A percentile compares a stretch with the other conserved stretches of the same genome.
Evolutionary conservation across 306 rosid species (phyloP).

Genomic region (Lupinus albus): DNA sequence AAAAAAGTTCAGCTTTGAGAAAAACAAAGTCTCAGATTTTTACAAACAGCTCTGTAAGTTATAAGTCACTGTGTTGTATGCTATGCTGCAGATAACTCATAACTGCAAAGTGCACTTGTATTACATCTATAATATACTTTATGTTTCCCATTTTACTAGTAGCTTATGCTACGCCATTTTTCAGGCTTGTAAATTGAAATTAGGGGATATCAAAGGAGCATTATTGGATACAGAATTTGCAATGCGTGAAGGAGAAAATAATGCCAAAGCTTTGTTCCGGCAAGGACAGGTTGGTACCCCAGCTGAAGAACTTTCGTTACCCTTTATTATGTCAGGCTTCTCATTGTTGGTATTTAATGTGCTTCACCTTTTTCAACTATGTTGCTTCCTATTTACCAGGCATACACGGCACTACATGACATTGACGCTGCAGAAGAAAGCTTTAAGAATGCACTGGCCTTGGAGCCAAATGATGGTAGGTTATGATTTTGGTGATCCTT

Average conservation of each 20-base stretch:
- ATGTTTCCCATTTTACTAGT: constrained; percentile 15
- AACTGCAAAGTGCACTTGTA: neutral
- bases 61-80: constrained; percentile 27
- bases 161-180: constrained; percentile 15
- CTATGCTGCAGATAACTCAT: constrained; percentile 15
- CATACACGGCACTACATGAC: constrained; percentile 78
- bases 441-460: constrained; percentile 68
- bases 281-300: constrained; percentile 89
- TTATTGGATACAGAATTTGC: constrained; percentile 90
- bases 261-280: constrained; percentile 93
- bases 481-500: constrained; percentile 20
- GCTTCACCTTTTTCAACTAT: constrained; percentile 19
- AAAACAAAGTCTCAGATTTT: constrained; percentile 87
- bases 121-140: neutral
- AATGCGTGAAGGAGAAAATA: constrained; percentile 82
- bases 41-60: constrained; percentile 90
- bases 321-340: constrained; percentile 17
- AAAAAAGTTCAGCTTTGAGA: constrained; percentile 71
- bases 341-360: constrained; percentile 18
- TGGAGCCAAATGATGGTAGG: constrained; percentile 91
- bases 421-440: constrained; percentile 88
- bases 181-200: constrained; percentile 89
- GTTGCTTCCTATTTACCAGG: constrained; percentile 52
- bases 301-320: constrained; percentile 14
- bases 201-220: constrained; percentile 92